A percentile compares a stretch with the other conserved stretches of the same genome.
Evolutionary conservation across 2,329 filamentous ascomycete species (phyloP).

Genomic region (Trichoderma oligosporum): DNA sequence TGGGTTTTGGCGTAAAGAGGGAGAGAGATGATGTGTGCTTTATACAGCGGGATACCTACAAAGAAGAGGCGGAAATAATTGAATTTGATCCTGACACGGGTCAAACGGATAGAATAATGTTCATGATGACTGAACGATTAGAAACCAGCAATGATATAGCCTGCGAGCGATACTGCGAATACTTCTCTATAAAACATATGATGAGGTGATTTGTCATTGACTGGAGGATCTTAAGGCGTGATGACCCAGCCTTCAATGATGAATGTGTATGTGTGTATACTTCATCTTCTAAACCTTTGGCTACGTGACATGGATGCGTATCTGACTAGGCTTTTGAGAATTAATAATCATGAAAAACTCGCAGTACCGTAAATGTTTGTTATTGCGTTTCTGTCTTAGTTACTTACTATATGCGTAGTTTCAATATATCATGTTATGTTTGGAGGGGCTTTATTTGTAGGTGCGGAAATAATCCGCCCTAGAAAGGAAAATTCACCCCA

Average conservation of each 20-base stretch:
- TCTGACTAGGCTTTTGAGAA: not conserved
- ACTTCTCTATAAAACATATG: too few species aligned
- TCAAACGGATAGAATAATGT: not conserved
- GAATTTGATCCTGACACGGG: not conserved
- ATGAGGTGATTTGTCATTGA: too few species aligned
- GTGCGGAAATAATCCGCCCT: conserved; percentile 14
- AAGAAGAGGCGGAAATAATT: conserved; percentile 15
- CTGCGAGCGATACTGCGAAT: not conserved
- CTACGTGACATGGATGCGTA: not conserved
- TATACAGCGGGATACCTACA: conserved; percentile 4
- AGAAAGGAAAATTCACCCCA: not conserved
- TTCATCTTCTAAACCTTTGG: not conserved
- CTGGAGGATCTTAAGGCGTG: not conserved
- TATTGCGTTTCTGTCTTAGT: too few species aligned
- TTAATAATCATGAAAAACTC: too few species aligned
- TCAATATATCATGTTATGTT: not conserved
- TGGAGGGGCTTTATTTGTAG: not conserved
- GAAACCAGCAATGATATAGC: conserved; percentile 14
- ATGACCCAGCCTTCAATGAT: not conserved
- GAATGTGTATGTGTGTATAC: not conserved
- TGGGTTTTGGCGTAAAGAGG: conserved; percentile 59
- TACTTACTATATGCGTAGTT: too few species aligned
- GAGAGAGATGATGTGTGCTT: not conserved
- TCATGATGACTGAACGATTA: conserved; percentile 17
- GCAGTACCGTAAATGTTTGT: too few species aligned